A percentile compares a stretch with the other conserved stretches of the same genome.
Conservation (phyloP, 176 grass and related monocot genomes). For the Bothriochloa decipiens region DNA sequence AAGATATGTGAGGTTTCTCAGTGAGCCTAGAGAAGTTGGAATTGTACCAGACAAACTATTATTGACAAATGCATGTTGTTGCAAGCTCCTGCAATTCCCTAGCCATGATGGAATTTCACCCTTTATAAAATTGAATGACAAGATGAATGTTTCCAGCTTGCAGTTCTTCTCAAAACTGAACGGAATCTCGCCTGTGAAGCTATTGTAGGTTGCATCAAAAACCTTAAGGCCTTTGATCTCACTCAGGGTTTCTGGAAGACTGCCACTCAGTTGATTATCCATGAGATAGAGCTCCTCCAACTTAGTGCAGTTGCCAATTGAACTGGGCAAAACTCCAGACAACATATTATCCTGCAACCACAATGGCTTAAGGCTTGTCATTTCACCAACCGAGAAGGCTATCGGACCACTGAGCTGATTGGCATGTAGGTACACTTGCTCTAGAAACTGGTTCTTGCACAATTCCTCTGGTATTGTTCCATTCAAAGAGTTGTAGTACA, state of each 20-base stretch:
- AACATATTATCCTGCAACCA: conserved; percentile 34
- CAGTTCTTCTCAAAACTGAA: conserved; percentile 48
- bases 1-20: conserved; percentile 61
- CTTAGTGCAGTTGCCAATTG: neutral
- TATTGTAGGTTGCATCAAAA: neutral
- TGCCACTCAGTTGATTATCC: conserved; percentile 53
- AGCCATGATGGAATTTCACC: conserved; percentile 63
- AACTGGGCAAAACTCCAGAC: neutral
- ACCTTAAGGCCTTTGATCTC: conserved; percentile 39
- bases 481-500: conserved; percentile 48
- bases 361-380: conserved; percentile 43
- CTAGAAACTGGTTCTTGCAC: conserved; percentile 48
- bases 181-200: neutral
- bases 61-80: conserved; percentile 32
- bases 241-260: conserved; percentile 54
- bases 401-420: conserved; percentile 66
- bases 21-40: conserved; percentile 55
- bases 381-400: conserved; percentile 43
- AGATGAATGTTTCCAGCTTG: conserved; percentile 49
- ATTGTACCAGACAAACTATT: conserved; percentile 66
- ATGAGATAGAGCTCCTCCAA: neutral
- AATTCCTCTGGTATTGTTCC: conserved; percentile 62
- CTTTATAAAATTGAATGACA: conserved; percentile 59
- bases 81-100: conserved; percentile 62
- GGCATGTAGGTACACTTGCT: conserved; percentile 47